These are phyloP conservation scores for Thuidium tamariscinum DNA, from an alignment of 225 moss, liverwort and hornwort genomes.

Conservation along the genomic window DNA sequence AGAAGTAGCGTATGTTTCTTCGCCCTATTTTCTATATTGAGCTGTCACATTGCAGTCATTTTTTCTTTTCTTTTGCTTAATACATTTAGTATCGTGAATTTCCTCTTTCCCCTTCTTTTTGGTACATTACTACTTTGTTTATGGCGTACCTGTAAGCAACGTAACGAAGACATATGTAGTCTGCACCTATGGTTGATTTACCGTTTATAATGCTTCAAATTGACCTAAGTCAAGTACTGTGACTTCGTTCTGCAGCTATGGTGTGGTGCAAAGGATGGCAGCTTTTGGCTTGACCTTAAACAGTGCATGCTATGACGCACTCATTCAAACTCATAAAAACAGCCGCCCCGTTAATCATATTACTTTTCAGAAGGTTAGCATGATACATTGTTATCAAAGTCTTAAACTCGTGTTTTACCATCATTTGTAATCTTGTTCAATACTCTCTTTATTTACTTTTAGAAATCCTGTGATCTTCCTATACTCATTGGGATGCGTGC, in stretches of 20 bases:
- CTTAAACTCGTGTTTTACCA: not conserved
- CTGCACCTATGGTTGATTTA: not conserved
- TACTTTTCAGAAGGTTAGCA: constrained; percentile 47
- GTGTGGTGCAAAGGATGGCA: constrained; percentile 71
- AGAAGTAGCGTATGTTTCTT: constrained; percentile 58
- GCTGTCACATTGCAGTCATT: not conserved
- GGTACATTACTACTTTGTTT: not conserved
- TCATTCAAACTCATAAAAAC: constrained; percentile 60
- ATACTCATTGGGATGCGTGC: not conserved
- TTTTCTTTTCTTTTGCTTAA: not conserved
- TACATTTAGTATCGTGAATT: not conserved
- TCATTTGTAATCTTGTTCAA: not conserved
- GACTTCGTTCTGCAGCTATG: constrained; percentile 35
- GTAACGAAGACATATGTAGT: not conserved
- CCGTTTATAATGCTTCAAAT: not conserved
- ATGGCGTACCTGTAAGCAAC: not conserved
- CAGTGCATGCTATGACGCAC: constrained; percentile 53
- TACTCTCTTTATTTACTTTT: not conserved
- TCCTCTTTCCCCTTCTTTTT: not conserved
- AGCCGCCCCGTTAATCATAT: constrained; percentile 27
- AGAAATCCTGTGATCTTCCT: not conserved
- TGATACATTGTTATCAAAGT: not conserved
- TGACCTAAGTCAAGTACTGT: not conserved
- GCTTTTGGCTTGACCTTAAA: constrained; percentile 61
- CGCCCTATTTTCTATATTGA: not conserved